Evolutionary conservation across 257 asterid species (phyloP).

Genomic region (Rehmannia glutinosa): DNA sequence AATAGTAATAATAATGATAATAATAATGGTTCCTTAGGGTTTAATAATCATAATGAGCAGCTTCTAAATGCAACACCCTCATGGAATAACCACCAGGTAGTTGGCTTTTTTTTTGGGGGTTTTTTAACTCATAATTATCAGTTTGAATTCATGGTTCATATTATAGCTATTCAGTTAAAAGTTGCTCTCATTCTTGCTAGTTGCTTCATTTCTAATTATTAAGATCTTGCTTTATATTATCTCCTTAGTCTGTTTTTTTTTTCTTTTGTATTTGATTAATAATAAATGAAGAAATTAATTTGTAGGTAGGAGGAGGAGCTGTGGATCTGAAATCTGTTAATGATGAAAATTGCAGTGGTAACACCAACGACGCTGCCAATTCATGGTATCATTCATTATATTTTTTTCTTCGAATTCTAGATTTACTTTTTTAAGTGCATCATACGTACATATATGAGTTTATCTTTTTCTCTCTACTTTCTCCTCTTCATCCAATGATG

Average conservation of each 20-base stretch:
- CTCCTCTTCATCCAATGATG: conserved; percentile 1
- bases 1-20: no score
- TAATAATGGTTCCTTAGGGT: conserved; percentile 49
- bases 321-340: conserved; percentile 47
- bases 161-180: neutral
- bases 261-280: neutral
- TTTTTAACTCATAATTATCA: neutral
- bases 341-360: conserved; percentile 58
- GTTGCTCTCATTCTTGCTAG: neutral
- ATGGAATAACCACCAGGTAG: conserved; percentile 78
- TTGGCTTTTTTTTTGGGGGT: neutral
- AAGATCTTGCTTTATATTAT: conserved; percentile 18
- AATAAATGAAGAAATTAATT: neutral
- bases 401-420: no score
- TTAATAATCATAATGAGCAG: conserved; percentile 36
- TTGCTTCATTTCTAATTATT: conserved; percentile 38
- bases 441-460: no score
- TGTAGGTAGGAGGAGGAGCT: conserved; percentile 47
- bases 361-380: conserved; percentile 49
- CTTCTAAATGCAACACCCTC: conserved; percentile 50
- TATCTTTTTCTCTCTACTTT: neutral
- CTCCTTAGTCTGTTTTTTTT: neutral
- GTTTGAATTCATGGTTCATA: conserved; percentile 25
- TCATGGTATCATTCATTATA: conserved; percentile 53
- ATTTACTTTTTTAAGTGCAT: no score